Base-by-base conservation (phyloP, 768 basidiomycete genomes). In the Boletus bicolor region DNA sequence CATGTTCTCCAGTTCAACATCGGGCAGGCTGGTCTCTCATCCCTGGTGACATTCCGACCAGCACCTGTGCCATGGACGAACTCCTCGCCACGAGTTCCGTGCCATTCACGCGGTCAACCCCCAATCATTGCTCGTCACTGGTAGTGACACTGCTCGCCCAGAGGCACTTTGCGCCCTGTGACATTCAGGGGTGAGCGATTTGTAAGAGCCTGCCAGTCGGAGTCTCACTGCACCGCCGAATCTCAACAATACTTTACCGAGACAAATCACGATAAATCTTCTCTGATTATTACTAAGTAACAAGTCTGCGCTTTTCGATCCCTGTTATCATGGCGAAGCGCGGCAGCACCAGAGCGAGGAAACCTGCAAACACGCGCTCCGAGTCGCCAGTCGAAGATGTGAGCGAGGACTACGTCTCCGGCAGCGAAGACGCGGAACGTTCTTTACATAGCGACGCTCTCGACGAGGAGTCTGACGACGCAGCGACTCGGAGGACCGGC, bases 391-490 rank as follows among this genome's bases (percentile, higher is more conserved):
- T 24, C 10, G 45, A 57, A n/a, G 57, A 53, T 10, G 51, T 53
- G 44, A 58, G 46, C 45, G 66, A 58, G 21, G 61, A 54, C 35
- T 26, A 44, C 24, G 37, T 49, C 50, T 56, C 51, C 14, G 53
- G 11, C 38, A 59, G 49, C 21, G 58, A 61, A 36, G 61, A 64
- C 42, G 45, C 54, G 17, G 36, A 41, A 36, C 26, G 8, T 8
- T 71, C 69, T 14, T 35, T 72, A 11, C 69, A 79, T 55, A 80
- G 79, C 52, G 79, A 81, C 56, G 76, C 74, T 42, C 66, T 82
- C 42, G 80, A 82, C 56, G 72, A 76, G 15, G 75, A 73, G 35
- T 69, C 71, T 39, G 65, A 72, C 48, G 55, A 53, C 17, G 60
- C 59, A 14, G 28, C 28, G 28, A 30, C 28, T 30, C 7, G 3